Conservation (phyloP, 768 basidiomycete species). For the Paxillus ammoniavirescens region DNA sequence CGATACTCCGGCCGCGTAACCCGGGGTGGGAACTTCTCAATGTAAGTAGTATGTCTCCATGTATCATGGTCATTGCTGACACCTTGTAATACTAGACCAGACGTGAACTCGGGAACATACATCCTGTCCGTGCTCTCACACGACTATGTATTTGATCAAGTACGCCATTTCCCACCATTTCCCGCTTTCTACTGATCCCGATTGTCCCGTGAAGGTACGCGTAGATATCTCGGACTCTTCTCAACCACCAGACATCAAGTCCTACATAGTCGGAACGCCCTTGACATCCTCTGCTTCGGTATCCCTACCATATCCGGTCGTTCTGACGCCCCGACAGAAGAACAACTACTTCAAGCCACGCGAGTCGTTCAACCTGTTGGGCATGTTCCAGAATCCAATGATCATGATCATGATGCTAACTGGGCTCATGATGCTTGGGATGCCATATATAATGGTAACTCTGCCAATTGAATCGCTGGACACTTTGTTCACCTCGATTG, state of each 20-base stretch:
- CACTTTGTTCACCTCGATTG: slow-evolving; percentile 6
- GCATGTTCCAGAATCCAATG: slow-evolving; percentile 84
- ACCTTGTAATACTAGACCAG: slow-evolving; percentile 43
- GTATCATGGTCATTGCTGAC: slow-evolving; percentile 8
- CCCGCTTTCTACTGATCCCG: slow-evolving; percentile 6
- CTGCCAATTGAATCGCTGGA: not conserved
- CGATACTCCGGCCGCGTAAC: slow-evolving; percentile 51
- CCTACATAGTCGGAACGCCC: slow-evolving; percentile 69
- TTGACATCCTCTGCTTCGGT: slow-evolving; percentile 55
- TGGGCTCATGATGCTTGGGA: slow-evolving; percentile 64
- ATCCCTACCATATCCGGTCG: slow-evolving; percentile 60
- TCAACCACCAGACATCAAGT: slow-evolving; percentile 49
- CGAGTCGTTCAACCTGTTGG: slow-evolving; percentile 70
- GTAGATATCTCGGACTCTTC: slow-evolving; percentile 56
- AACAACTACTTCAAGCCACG: slow-evolving; percentile 65
- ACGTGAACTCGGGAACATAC: slow-evolving; percentile 68
- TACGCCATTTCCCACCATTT: slow-evolving; percentile 25
- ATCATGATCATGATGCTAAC: slow-evolving; percentile 73
- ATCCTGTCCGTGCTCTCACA: slow-evolving; percentile 65
- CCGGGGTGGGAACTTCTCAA: slow-evolving; percentile 59
- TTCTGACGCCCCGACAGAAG: slow-evolving; percentile 52
- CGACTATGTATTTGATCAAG: slow-evolving; percentile 71
- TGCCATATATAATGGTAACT: slow-evolving; percentile 74
- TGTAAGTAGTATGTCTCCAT: slow-evolving; percentile 47
- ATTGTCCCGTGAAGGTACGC: slow-evolving; percentile 49